Evolutionary conservation across 192 early-diverging fungal species (phyloP).

Genomic region (Rhizophlyctis rosea): DNA sequence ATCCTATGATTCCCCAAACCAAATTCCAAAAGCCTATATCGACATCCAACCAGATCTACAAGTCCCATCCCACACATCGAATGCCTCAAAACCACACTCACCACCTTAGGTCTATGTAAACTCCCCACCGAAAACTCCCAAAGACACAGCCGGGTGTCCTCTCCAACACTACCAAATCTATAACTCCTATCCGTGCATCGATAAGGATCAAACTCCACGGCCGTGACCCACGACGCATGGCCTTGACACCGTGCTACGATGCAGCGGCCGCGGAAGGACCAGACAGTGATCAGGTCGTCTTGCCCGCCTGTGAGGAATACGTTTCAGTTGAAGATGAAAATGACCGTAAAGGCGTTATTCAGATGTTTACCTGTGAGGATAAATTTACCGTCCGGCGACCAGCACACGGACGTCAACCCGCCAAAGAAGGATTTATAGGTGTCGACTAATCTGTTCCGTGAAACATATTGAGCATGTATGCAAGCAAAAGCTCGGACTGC

Average conservation of each 20-base stretch:
- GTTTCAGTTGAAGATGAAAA: conserved; percentile 12
- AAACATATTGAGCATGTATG: background rate
- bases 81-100: conserved; percentile 1
- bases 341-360: background rate
- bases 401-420: conserved; percentile 78
- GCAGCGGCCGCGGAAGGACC: conserved; percentile 74
- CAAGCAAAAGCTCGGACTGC: background rate
- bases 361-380: conserved; percentile 30
- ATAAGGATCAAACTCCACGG: conserved; percentile 80
- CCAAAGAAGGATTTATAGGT: conserved; percentile 83
- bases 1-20: conserved; percentile 14
- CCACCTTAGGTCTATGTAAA: conserved; percentile 69
- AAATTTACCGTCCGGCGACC: conserved; percentile 86
- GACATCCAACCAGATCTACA: too few species aligned
- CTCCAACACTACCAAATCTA: conserved; percentile 85
- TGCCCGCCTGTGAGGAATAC: conserved; percentile 64
- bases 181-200: conserved; percentile 76
- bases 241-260: conserved; percentile 88
- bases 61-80: too few species aligned
- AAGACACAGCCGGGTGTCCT: conserved; percentile 80
- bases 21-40: background rate
- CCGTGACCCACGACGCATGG: conserved; percentile 81
- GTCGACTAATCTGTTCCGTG: conserved; percentile 56
- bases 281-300: conserved; percentile 88
- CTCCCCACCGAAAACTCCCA: conserved; percentile 90